Percentiles rank a stretch among this genome's conserved stretches.
Conservation (phyloP, 2,329 filamentous ascomycete genomes). For the Helminthosporium solani region DNA sequence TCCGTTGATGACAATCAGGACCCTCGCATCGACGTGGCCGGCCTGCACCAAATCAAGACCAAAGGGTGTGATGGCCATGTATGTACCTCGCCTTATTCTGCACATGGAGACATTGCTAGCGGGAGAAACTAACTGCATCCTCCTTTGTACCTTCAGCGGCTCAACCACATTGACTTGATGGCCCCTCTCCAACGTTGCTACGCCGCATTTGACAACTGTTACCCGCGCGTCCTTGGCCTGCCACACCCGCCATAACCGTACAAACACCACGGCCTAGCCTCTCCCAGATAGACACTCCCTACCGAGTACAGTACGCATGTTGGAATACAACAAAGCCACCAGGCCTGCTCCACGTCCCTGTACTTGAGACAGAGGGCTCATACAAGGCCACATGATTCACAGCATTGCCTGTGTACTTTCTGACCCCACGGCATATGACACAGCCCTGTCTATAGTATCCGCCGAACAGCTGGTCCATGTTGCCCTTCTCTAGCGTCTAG, state of each 20-base stretch:
- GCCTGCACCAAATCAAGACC: slow-evolving; percentile 22
- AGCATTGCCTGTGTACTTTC: not conserved
- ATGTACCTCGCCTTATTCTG: not conserved
- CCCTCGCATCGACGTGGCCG: slow-evolving; percentile 28
- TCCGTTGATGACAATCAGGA: slow-evolving; percentile 9
- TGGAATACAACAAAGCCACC: too few species aligned
- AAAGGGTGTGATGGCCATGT: slow-evolving; percentile 10
- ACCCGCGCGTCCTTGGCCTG: not conserved
- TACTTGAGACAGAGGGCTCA: not conserved
- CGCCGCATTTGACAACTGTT: not conserved
- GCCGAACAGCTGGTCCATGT: not conserved
- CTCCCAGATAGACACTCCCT: not conserved
- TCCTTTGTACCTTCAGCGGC: too few species aligned
- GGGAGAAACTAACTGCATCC: too few species aligned
- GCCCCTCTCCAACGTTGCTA: not conserved
- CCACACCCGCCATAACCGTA: not conserved
- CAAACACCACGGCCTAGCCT: not conserved
- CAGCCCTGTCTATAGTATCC: not conserved
- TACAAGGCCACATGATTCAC: not conserved
- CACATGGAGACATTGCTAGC: not conserved
- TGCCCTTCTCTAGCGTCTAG: not conserved
- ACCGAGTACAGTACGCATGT: too few species aligned
- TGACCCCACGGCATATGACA: not conserved
- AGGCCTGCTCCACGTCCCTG: too few species aligned
- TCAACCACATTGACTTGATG: too few species aligned